Evolutionary conservation across 1,284 basidiomycete species (phyloP), one percentile per base, ranked within the genome.

Genomic region (Cutaneotrichosporon sp.): DNA sequence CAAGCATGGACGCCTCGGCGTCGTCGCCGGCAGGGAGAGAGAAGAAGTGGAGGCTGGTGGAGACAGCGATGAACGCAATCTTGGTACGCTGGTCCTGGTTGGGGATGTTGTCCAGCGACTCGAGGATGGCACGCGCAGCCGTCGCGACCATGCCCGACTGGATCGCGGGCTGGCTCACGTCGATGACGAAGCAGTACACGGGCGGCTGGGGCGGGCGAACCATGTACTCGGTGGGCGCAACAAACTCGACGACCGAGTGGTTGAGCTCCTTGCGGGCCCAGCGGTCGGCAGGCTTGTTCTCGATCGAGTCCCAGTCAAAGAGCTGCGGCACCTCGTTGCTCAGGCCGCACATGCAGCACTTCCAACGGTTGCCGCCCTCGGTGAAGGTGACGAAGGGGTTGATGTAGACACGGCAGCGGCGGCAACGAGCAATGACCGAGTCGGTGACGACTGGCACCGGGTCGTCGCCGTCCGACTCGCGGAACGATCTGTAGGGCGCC

Each of bases 161-260:
- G 51, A 99, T 86, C 38, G 95, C 94, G 47, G 88, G 80, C 76
- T 97, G 91, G 72, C 91, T 92, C 68, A 99, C 94, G 75, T 99
- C 97, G 80, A 99, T 91, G 72, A 99, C 85, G 84, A 99, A 98
- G 59, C 95, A 87, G 80, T 97, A 98, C 57, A 97, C 92, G 18
- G 95, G 92, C 13, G 97, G 93, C 79, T 98, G 97, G 45, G 97
- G 97, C 18, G 97, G 91, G 67, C 97, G 90, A 29, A 84, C 94
- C 95, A 99, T 98, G 82, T 99, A 99, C 81, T 99, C 97, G 1
- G 95, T 95, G 10, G 97, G 95, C 3, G 97, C 97, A 63, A 99
- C 90, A 74, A 90, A 99, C 79, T 99, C 97, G 63, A 99, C 93
- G 20, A 91, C 91, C 53, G 88, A 86, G 78, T 93, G 87, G 76